These are phyloP conservation scores for Monascus ruber DNA, from an alignment of 2,329 filamentous ascomycete genomes.

Conservation along the genomic window DNA sequence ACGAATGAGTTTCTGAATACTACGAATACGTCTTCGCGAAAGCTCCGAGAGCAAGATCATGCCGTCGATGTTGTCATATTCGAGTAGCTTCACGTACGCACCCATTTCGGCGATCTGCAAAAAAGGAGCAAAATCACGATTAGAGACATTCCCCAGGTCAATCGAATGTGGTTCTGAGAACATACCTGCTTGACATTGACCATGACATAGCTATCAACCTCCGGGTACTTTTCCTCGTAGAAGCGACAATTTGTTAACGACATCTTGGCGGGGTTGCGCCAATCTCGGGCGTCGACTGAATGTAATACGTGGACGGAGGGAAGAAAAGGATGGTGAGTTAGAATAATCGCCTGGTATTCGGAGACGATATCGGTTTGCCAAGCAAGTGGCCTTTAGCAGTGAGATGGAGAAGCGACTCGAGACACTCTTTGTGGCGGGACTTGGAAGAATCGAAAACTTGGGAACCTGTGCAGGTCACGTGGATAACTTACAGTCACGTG, in stretches of 20 bases:
- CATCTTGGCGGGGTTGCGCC: constrained; percentile 54
- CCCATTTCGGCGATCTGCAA: constrained; percentile 95
- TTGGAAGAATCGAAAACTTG: not conserved
- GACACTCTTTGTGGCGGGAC: too few species aligned
- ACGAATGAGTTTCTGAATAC: constrained; percentile 97
- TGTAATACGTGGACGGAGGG: not conserved
- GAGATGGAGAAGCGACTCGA: too few species aligned
- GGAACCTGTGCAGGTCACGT: not conserved
- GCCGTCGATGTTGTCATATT: constrained; percentile 99
- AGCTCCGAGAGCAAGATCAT: constrained; percentile 99
- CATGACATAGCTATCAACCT: constrained; percentile 99
- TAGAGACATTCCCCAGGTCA: constrained; percentile 4
- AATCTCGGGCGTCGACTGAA: constrained; percentile 4
- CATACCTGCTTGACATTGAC: constrained; percentile 95
- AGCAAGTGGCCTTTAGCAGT: too few species aligned
- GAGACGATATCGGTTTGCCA: too few species aligned
- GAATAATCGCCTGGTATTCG: not conserved
- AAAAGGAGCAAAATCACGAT: constrained; percentile 3
- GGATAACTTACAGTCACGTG: too few species aligned
- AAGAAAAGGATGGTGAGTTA: not conserved
- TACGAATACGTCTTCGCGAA: constrained; percentile 93
- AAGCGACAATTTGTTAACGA: constrained; percentile 94
- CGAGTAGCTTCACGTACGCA: constrained; percentile 96
- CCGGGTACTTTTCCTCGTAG: constrained; percentile 94
- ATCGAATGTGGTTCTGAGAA: not conserved